Base-by-base conservation (phyloP, 2,329 filamentous ascomycete species). In the Penicillium palitans region DNA sequence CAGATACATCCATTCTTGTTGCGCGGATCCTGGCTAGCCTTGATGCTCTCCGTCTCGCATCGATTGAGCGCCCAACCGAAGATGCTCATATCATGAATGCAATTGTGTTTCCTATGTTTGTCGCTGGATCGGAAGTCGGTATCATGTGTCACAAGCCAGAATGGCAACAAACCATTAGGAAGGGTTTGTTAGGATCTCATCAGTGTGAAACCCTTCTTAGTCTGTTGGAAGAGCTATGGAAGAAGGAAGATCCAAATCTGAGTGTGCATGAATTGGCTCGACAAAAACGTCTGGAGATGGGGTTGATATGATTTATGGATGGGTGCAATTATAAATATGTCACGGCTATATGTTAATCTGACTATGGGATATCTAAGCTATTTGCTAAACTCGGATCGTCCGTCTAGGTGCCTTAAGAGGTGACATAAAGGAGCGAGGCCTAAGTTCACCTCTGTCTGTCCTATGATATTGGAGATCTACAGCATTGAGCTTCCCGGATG, bases 191-290 rank as follows among this genome's bases (percentile, higher is more conserved):
- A 15, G 52, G 35, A 1, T 58, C 60, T 3, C 45, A 42, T 27
- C 62, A 61, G 13, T 58, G 60, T 53, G 56, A 55, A 7, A 61
- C 63, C 17, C 33, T 64, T 17, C 40, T 64, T 24, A 54, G 60
- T 8, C 40, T 72, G 5, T 44, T 71, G 33, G 66, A 70, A 21
- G 69, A 70, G 17, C 55, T 67, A 42, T 72, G 70, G 70, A 24
- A 48, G 8, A 53, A 48, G 12, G 50, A 59, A 17, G 59, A 64
- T 25, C 47, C 53, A 6, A 50, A 35, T 13, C 45, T 63, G 2
- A 62, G 52, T 49, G 61, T 70, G 12, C 58, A 72, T 52, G 53
- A 62, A 4, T 31, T 71, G 15, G 70, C 67, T 6, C 59, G 59
- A 6, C 42, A 35, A 13, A 61, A 46, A 35, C 65, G 57, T 2